Base-by-base conservation (phyloP, 2,329 filamentous ascomycete genomes). In the Escovopsis weberi region DNA sequence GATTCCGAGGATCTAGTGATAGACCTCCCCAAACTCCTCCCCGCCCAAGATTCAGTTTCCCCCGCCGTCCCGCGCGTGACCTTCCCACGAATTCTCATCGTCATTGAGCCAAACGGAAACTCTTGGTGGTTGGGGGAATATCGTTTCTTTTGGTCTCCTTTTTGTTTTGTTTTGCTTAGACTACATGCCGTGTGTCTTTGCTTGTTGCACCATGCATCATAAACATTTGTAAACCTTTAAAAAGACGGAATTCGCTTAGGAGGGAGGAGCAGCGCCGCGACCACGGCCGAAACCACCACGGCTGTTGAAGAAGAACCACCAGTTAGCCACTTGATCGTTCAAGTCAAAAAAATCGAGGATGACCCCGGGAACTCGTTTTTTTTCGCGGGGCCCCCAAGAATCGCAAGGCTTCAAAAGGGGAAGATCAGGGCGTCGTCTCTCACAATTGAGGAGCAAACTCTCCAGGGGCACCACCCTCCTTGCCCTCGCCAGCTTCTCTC, bases 401-500 rank as follows among this genome's bases (percentile, higher is more conserved):
- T 32, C 28, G 4, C 8, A 11, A 32, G 28, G 28, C 28, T 32
- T 3, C 28, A 9, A 15, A 15, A 33, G 39, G 15, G 43, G 49
- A 38, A 43, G 47, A 57, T 68, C 23, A 23, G 6, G 23, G 23
- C 23, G 23, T 23, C 23, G 23, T 23, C 23, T 23, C 76, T 78
- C 69, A 82, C 80, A 94, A 94, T 67, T 82, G 79, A 64, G 87
- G 87, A 71, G 82, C 81, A 68, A 91, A 94, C 69, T 87, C 85
- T 70, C 85, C 84, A 61, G 86, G 84, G 65, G 86, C 85, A 75
- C 81, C 85, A 61, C 85, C 85, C 74, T 94, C 86, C 80, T 93
- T 93, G 67, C 80, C 76, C 66, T 82, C 80, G 61, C 80, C 82
- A 69, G 78, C 81, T 61, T 93, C 86, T 63, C 88, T 83, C 69